Evolutionary conservation across 306 rosid species (phyloP).

Genomic region (Cucumis cinereus): DNA sequence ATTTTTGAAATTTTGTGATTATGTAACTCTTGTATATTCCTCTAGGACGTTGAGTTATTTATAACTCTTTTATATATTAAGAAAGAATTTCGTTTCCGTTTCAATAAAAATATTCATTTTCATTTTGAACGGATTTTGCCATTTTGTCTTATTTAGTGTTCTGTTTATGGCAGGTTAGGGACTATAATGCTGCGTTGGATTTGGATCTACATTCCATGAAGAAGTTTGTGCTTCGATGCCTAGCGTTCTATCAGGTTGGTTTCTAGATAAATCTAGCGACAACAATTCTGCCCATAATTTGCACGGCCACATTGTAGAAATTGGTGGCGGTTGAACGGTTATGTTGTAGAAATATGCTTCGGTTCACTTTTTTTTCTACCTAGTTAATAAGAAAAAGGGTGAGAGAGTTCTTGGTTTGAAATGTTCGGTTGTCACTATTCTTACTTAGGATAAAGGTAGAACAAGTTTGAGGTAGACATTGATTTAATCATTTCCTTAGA

Average conservation of each 20-base stretch:
- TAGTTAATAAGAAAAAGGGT: neutral
- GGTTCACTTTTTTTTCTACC: neutral
- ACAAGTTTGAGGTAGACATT: neutral
- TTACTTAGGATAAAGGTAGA: neutral
- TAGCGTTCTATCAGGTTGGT: conserved; percentile 78
- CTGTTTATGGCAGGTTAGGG: conserved; percentile 53
- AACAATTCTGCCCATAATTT: neutral
- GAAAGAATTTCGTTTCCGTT: too few species aligned
- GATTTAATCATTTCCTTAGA: neutral
- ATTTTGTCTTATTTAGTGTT: conserved; percentile 6
- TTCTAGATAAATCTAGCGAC: neutral
- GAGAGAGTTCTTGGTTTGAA: neutral
- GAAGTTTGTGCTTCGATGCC: conserved; percentile 72
- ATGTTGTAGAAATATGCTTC: too few species aligned
- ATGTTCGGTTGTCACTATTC: neutral
- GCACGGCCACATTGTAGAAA: neutral
- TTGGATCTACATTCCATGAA: conserved; percentile 86
- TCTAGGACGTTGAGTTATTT: too few species aligned
- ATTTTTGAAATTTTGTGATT: too few species aligned
- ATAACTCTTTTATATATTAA: too few species aligned
- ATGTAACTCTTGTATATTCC: too few species aligned
- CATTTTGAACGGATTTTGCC: conserved; percentile 4
- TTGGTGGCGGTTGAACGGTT: neutral
- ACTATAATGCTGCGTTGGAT: conserved; percentile 91
- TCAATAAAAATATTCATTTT: too few species aligned